These are phyloP conservation scores for Globisporangium barbulae DNA, from an alignment of 352 stramenopile genomes.

Conservation along the genomic window DNA sequence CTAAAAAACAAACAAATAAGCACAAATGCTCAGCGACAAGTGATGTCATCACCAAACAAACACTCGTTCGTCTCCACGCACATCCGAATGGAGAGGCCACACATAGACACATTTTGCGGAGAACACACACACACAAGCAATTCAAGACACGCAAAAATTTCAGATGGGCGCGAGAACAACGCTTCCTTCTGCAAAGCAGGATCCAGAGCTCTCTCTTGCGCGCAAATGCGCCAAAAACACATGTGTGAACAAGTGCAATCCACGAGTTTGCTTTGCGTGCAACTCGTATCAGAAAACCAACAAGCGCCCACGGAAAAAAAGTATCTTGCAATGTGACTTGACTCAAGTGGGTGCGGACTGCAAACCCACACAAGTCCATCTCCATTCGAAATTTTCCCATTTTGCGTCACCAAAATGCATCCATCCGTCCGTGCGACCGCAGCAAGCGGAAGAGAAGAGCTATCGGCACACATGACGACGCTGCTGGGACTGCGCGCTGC, in stretches of 20 bases:
- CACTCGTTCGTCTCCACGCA: not conserved
- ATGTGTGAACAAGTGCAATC: too few species aligned
- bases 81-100: not conserved
- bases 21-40: not conserved
- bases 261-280: too few species aligned
- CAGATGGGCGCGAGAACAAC: not conserved
- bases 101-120: not conserved
- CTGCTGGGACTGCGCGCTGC: too few species aligned
- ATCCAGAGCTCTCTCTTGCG: too few species aligned
- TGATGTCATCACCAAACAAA: not conserved
- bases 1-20: not conserved
- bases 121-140: not conserved
- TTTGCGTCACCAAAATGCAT: too few species aligned
- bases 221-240: too few species aligned
- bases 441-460: not conserved
- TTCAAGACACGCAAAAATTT: not conserved
- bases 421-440: too few species aligned
- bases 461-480: too few species aligned
- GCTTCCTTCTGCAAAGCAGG: too few species aligned
- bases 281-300: too few species aligned
- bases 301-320: too few species aligned
- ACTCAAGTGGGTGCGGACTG: not conserved
- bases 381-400: not conserved
- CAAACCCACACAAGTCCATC: not conserved
- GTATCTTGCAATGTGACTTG: not conserved